These are phyloP conservation scores for Spergularia bocconei DNA, from an alignment of 148 eudicot species.

Conservation along the genomic window DNA sequence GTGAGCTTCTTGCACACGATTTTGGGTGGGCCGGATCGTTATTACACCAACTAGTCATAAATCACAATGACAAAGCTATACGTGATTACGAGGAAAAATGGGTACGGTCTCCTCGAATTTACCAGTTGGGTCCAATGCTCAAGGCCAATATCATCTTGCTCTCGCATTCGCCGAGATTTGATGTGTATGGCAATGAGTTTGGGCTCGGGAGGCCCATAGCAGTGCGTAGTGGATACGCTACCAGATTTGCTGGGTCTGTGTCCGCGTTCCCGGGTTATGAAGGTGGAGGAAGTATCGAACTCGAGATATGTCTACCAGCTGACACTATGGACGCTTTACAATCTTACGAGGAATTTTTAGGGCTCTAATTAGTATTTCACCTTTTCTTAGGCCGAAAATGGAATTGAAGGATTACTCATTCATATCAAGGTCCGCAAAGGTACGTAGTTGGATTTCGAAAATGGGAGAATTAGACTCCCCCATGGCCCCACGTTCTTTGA, in stretches of 20 bases:
- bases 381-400: too few species aligned
- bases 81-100: neutral
- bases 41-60: conserved; percentile 2
- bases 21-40: conserved; percentile 21
- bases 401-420: too few species aligned
- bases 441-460: too few species aligned
- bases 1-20: neutral
- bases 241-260: conserved; percentile 57
- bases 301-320: conserved; percentile 49
- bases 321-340: conserved; percentile 42
- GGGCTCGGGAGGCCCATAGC: conserved; percentile 33
- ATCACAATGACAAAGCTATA: conserved; percentile 7
- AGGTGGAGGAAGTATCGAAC: conserved; percentile 51
- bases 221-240: conserved; percentile 52
- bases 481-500: too few species aligned
- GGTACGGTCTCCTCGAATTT: conserved; percentile 14
- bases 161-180: conserved; percentile 20
- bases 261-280: conserved; percentile 51
- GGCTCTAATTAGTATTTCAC: too few species aligned
- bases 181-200: conserved; percentile 26
- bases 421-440: too few species aligned
- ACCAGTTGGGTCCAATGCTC: neutral
- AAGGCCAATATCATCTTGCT: neutral
- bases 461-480: too few species aligned
- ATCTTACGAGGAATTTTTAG: conserved; percentile 33